Conservation (phyloP, 345 rosid genomes). For the Camelina hispida region DNA sequence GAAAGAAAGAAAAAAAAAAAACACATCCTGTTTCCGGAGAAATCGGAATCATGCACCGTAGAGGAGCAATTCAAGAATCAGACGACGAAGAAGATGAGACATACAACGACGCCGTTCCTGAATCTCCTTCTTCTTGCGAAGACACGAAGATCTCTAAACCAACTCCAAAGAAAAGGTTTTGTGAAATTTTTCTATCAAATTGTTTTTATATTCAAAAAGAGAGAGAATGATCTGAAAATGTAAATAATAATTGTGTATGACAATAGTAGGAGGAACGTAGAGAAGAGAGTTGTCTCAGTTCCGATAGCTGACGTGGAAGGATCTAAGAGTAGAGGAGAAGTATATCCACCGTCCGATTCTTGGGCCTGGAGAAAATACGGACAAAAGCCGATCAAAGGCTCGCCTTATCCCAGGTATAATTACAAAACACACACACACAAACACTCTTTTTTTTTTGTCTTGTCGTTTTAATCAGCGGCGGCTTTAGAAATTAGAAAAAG, state of each 20-base stretch:
- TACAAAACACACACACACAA: background rate
- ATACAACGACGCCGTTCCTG: slow-evolving; percentile 46
- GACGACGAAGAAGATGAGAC: slow-evolving; percentile 49
- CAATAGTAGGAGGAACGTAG: slow-evolving; percentile 50
- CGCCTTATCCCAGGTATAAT: slow-evolving; percentile 71
- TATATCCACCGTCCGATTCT: slow-evolving; percentile 74
- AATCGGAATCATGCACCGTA: slow-evolving; percentile 41
- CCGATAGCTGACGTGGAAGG: slow-evolving; percentile 71
- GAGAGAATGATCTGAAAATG: slow-evolving; percentile 28
- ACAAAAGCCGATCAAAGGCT: slow-evolving; percentile 86
- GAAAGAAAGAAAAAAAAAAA: background rate
- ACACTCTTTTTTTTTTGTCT: slow-evolving; percentile 20
- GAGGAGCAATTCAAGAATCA: slow-evolving; percentile 41
- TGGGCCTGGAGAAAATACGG: slow-evolving; percentile 94
- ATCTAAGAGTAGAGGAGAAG: slow-evolving; percentile 58
- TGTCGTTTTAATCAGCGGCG: slow-evolving; percentile 23
- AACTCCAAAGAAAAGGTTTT: slow-evolving; percentile 67
- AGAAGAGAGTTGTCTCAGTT: slow-evolving; percentile 70
- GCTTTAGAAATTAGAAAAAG: background rate
- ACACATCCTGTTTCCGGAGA: slow-evolving; percentile 11
- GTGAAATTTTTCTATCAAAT: background rate
- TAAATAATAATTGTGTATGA: slow-evolving; percentile 36
- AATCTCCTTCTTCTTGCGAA: slow-evolving; percentile 58
- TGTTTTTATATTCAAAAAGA: background rate
- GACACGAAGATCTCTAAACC: slow-evolving; percentile 50